Percentiles rank a stretch among this genome's conserved stretches.
phyloP scores from a whole-genome alignment of 169 alveolate genomes.

The Eimeria zaria region DNA sequence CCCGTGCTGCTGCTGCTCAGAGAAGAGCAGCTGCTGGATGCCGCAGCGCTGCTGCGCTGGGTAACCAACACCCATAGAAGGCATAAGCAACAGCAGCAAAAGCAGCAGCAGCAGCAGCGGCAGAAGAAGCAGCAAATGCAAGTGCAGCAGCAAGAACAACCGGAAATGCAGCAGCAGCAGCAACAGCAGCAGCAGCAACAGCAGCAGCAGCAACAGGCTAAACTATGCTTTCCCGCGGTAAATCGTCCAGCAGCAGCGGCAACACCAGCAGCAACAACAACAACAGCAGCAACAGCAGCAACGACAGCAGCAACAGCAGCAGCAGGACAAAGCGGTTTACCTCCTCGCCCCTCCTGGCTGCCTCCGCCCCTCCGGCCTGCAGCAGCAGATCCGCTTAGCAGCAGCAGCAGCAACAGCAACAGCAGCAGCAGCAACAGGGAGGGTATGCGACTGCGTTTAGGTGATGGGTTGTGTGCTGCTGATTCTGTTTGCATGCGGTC shows the following conservation, averaged over 20 bases:
- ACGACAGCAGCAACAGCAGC: conserved; percentile 42
- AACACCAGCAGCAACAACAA: conserved; percentile 3
- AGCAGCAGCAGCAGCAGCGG: conserved; percentile 32
- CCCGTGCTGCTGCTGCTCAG: conserved; percentile 29
- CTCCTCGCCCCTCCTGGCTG: conserved; percentile 70
- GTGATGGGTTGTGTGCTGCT: background rate
- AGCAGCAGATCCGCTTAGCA: conserved; percentile 9
- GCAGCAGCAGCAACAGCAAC: conserved; percentile 62
- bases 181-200: background rate
- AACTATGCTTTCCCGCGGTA: too few relatives aligned
- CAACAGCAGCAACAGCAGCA: conserved; percentile 9
- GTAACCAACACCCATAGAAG: background rate
- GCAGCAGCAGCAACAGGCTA: too few relatives aligned
- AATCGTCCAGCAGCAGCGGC: background rate
- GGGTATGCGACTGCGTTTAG: background rate
- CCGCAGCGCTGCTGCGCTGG: conserved; percentile 63
- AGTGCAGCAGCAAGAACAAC: background rate
- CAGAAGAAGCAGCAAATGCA: conserved; percentile 11
- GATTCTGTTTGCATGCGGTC: background rate
- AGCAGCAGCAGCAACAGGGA: conserved; percentile 41
- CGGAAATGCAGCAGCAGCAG: background rate
- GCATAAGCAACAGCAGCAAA: conserved; percentile 43
- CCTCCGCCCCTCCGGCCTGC: conserved; percentile 47
- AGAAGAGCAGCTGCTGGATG: conserved; percentile 20
- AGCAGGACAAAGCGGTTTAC: background rate